Base-by-base conservation (phyloP, 305 asterid species). In the Fraxinus nigra region DNA sequence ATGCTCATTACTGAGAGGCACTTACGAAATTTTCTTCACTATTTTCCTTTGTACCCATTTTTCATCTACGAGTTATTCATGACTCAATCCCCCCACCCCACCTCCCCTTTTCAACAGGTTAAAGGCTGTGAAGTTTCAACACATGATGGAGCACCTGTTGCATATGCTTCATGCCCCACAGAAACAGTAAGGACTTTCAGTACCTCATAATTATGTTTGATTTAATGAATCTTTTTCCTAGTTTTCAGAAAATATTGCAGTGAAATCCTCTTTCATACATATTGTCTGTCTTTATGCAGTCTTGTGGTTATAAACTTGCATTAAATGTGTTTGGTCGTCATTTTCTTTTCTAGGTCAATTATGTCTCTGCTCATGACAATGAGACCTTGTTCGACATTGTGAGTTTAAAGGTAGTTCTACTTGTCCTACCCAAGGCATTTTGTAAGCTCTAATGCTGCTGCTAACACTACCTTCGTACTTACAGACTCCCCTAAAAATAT, bases 301-400 rank as follows among this genome's bases (percentile, higher is more conserved):
- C 80, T 56, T 78, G 28, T 73, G 75, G 78, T 26, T 70, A 70
- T 70, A 32, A 70, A 70, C 20, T 30, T 70, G 76, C 26, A 70
- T 70, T 16, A 30, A 6, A 5, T 70, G 13, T 16, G 14, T 32
- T 70, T 76, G 30, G 72, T 34, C 10, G 9, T 81, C 80, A 20
- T 81, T 76, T 46, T 80, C 82, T 38, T 74, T 80, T 77, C 80
- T 88, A 94, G 99, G 92, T 96, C 81, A 94, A 96, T 89, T 94
- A 96, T 82, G 93, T 93, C 72, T 96, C 99, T 79, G 98, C 99
- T 86, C 99, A 96, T 88, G 98, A 96, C 89, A 96, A 94, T 37
- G 99, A 96, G 83, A 93, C 98, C 78, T 89, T 96, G 90, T 96
- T 94, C 69, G 98, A 96, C 87, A 89, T 92, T 13, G 86, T 96